Evolutionary conservation across 2,329 filamentous ascomycete species (phyloP).

Genomic region (Cadophora luteo-olivacea): DNA sequence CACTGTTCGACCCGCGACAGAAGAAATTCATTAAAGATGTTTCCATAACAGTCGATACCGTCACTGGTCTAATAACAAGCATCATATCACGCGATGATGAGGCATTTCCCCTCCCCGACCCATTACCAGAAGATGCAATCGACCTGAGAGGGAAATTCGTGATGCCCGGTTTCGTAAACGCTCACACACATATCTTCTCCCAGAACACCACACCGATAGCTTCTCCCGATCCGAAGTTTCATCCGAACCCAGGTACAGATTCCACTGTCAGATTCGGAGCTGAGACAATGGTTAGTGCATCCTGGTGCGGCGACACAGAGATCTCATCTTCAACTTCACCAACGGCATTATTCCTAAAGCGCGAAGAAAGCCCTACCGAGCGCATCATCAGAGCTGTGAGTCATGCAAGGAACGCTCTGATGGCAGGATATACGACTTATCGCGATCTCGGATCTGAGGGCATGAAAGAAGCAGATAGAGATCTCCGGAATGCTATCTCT

Average conservation of each 20-base stretch:
- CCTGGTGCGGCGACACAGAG: not conserved
- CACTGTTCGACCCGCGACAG: constrained; percentile 53
- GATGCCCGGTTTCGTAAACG: constrained; percentile 60
- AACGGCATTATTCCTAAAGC: constrained; percentile 55
- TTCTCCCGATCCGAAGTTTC: not conserved
- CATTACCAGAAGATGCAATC: constrained; percentile 49
- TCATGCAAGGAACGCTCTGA: constrained; percentile 51
- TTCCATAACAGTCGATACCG: constrained; percentile 51
- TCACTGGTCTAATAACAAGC: constrained; percentile 50
- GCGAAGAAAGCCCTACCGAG: constrained; percentile 64
- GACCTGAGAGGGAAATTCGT: constrained; percentile 60
- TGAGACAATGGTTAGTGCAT: not conserved
- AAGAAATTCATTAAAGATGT: constrained; percentile 50
- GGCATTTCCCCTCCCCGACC: constrained; percentile 28
- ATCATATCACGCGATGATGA: constrained; percentile 42
- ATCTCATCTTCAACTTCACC: constrained; percentile 34
- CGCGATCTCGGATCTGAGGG: constrained; percentile 62
- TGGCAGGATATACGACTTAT: constrained; percentile 65
- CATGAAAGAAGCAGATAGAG: constrained; percentile 56
- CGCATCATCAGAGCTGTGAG: constrained; percentile 60
- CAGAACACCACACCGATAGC: not conserved
- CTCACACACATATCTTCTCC: constrained; percentile 64
- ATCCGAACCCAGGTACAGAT: not conserved
- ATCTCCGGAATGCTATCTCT: constrained; percentile 59
- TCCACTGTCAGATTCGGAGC: not conserved